phyloP scores from a whole-genome alignment of 805 yeast genomes.

The Monosporozyma servazzii region DNA sequence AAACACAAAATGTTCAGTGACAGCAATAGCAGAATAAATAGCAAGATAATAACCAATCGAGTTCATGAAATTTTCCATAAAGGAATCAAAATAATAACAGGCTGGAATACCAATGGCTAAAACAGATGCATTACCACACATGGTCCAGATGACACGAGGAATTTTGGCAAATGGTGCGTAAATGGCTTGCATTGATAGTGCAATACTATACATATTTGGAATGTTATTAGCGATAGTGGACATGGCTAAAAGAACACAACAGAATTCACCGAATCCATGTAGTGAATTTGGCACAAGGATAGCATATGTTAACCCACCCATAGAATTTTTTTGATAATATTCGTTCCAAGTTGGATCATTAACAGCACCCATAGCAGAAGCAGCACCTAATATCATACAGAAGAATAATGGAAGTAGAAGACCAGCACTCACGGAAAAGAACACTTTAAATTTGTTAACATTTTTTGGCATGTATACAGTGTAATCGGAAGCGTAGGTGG shows the following conservation, averaged over 20 bases:
- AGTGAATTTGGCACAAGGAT: conserved; percentile 70
- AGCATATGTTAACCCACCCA: conserved; percentile 79
- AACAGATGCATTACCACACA: conserved; percentile 62
- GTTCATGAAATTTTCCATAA: conserved; percentile 83
- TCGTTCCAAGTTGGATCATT: conserved; percentile 38
- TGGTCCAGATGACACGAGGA: conserved; percentile 80
- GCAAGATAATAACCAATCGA: conserved; percentile 86
- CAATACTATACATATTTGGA: conserved; percentile 90
- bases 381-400: conserved; percentile 78
- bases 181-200: conserved; percentile 75
- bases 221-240: conserved; percentile 87
- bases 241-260: conserved; percentile 73
- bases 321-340: conserved; percentile 43
- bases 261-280: conserved; percentile 84
- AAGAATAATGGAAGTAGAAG: conserved; percentile 59
- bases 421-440: conserved; percentile 55
- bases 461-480: conserved; percentile 75
- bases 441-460: conserved; percentile 50
- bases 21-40: conserved; percentile 63
- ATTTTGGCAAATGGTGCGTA: conserved; percentile 65
- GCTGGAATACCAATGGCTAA: conserved; percentile 87
- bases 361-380: conserved; percentile 60
- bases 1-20: conserved; percentile 80
- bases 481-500: conserved; percentile 86
- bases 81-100: conserved; percentile 59